Base-by-base conservation (phyloP, 2,329 filamentous ascomycete genomes). In the Calonectria multiphialidica region DNA sequence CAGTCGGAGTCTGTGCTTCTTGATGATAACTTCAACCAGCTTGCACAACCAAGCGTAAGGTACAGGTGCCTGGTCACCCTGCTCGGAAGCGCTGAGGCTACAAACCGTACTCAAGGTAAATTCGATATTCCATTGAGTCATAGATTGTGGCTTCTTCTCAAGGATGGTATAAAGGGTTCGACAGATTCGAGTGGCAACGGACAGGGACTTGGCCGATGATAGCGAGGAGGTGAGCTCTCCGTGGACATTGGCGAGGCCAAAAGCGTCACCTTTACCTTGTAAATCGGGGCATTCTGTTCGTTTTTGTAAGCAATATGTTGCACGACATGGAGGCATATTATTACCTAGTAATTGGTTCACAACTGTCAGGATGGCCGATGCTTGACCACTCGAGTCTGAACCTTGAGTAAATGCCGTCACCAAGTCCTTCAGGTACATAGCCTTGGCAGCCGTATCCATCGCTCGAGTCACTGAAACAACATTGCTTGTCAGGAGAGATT, bases 121-220 rank as follows among this genome's bases (percentile, higher is more conserved):
- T 72, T 91, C 90, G 25, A 91, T 84, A 73, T 90, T 91, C 86
- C 89, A 90, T 76, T 92, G 90, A 7, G 85, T 86, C 85, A 91
- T 89, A 47, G 84, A 83, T 21, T 83, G 84, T 0, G 87, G 83
- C 50, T 86, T 86, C 74, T 85, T 86, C 73, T 90, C 88, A 28
- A 91, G 84, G 10, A 91, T 82, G 2, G 83, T 80, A 30, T 83
- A 81, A 15, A 88, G 79, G 12, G 85, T 83, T 42, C 86, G 84
- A 53, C 86, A 85, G 9, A 85, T 78, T 13, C 85, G 82, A 25
- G 80, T 73, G 66, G 85, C 84, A 66, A 85, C 81, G 2, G 79
- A 72, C 7, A 80, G 76, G 6, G 77, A 77, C 21, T 77, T 78
- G 5, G 83, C 64, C 5, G 73, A 78, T 5, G 75, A 63, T 2